Evolutionary conservation across 148 eudicot genomes (phyloP).

Genomic region (Heliamphora exappendiculata): DNA sequence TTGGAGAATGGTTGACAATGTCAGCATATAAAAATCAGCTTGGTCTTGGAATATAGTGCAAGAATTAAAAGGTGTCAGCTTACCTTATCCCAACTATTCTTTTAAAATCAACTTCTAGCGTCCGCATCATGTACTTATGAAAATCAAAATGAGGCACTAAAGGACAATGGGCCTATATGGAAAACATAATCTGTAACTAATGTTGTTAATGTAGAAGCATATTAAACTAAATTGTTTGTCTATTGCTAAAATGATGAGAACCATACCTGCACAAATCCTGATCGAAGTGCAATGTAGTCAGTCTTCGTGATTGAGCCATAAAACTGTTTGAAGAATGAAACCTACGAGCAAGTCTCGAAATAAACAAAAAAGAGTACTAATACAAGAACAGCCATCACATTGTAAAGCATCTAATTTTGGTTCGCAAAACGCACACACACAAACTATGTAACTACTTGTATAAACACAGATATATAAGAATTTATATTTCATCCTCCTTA

Average conservation of each 20-base stretch:
- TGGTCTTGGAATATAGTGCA: background rate
- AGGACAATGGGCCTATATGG: constrained; percentile 58
- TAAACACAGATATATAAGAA: background rate
- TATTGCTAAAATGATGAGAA: background rate
- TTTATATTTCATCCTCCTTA: background rate
- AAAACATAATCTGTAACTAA: background rate
- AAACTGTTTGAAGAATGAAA: constrained; percentile 83
- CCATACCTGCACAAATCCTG: constrained; percentile 70
- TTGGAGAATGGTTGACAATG: constrained; percentile 11
- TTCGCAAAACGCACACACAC: background rate
- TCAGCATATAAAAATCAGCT: background rate
- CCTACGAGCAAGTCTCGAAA: constrained; percentile 27
- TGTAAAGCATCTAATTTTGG: background rate
- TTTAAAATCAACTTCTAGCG: constrained; percentile 74
- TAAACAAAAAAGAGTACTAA: background rate
- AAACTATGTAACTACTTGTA: background rate
- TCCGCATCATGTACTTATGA: constrained; percentile 73
- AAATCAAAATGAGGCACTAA: constrained; percentile 48
- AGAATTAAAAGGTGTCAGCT: background rate
- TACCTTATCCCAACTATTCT: constrained; percentile 88
- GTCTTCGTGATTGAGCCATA: constrained; percentile 75
- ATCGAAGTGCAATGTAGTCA: constrained; percentile 70
- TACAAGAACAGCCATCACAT: background rate
- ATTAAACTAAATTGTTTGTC: background rate
- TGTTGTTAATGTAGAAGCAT: background rate